Evolutionary conservation across 2,329 filamentous ascomycete species (phyloP).

Genomic region (Apiospora aurea): DNA sequence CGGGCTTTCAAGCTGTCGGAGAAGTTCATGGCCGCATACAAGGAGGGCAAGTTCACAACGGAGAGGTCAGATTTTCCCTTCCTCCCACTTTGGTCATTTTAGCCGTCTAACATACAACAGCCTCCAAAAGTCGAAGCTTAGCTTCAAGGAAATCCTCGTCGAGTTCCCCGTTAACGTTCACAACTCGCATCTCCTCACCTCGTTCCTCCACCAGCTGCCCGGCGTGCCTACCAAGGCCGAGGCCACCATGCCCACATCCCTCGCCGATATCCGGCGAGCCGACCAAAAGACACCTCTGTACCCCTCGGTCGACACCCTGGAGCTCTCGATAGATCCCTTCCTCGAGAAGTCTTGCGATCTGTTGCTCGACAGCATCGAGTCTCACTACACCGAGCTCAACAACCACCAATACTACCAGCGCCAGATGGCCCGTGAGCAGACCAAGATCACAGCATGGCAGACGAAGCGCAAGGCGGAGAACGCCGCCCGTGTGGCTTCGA

Average conservation of each 20-base stretch:
- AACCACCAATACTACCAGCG: constrained; percentile 98
- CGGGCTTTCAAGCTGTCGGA: constrained; percentile 91
- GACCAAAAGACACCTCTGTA: constrained; percentile 71
- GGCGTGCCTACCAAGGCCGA: constrained; percentile 68
- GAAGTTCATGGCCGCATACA: constrained; percentile 87
- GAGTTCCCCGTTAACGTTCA: constrained; percentile 90
- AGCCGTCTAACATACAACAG: constrained; percentile 53
- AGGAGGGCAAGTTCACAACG: constrained; percentile 97
- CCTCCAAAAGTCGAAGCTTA: constrained; percentile 91
- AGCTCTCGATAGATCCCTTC: constrained; percentile 95
- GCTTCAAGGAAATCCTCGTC: constrained; percentile 91
- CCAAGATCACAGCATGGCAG: constrained; percentile 97
- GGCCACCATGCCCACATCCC: constrained; percentile 78
- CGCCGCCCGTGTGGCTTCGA: constrained; percentile 80
- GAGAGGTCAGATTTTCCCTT: constrained; percentile 74
- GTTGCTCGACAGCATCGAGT: constrained; percentile 94
- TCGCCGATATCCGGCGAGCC: constrained; percentile 77
- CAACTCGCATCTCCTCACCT: constrained; percentile 96
- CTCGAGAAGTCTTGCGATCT: constrained; percentile 98
- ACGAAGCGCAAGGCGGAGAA: constrained; percentile 97
- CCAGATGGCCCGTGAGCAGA: constrained; percentile 90
- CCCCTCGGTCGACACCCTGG: constrained; percentile 88
- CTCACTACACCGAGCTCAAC: constrained; percentile 98
- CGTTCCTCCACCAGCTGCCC: constrained; percentile 92
- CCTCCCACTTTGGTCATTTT: not conserved